Evolutionary conservation across 768 basidiomycete genomes (phyloP).

Genomic region (Phlegmacium glaucopus): DNA sequence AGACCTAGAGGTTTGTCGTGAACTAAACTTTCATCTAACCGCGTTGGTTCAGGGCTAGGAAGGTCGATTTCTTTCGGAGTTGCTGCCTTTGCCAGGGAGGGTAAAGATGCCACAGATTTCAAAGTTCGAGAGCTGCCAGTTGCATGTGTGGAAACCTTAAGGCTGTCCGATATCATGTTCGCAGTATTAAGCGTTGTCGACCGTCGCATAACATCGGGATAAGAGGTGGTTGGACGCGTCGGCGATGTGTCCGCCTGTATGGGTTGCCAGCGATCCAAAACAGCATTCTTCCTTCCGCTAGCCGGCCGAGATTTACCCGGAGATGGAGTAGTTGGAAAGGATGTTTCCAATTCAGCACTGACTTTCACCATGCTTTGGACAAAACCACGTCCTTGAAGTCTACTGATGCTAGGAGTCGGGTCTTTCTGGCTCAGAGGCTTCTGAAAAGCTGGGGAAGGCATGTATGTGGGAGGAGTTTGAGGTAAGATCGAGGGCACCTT

Average conservation of each 20-base stretch:
- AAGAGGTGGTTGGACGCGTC: conserved; percentile 34
- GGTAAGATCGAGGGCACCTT: conserved; percentile 41
- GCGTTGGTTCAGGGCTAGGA: conserved; percentile 12
- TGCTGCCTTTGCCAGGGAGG: conserved; percentile 31
- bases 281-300: conserved; percentile 42
- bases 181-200: conserved; percentile 9
- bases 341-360: conserved; percentile 50
- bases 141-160: not conserved
- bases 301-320: conserved; percentile 29
- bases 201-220: conserved; percentile 31
- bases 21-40: conserved; percentile 20
- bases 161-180: not conserved
- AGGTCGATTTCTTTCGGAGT: conserved; percentile 13
- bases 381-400: conserved; percentile 82
- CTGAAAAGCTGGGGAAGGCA: conserved; percentile 57
- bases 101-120: conserved; percentile 35
- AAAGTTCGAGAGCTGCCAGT: conserved; percentile 13
- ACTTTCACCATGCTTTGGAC: conserved; percentile 81
- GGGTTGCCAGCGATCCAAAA: conserved; percentile 72
- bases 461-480: conserved; percentile 37
- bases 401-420: conserved; percentile 76
- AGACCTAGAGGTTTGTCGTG: conserved; percentile 38
- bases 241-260: conserved; percentile 34
- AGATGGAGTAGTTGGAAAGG: conserved; percentile 31
- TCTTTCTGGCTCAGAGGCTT: conserved; percentile 60